Base-by-base conservation (phyloP, 768 basidiomycete genomes). In the Auricularia cornea region DNA sequence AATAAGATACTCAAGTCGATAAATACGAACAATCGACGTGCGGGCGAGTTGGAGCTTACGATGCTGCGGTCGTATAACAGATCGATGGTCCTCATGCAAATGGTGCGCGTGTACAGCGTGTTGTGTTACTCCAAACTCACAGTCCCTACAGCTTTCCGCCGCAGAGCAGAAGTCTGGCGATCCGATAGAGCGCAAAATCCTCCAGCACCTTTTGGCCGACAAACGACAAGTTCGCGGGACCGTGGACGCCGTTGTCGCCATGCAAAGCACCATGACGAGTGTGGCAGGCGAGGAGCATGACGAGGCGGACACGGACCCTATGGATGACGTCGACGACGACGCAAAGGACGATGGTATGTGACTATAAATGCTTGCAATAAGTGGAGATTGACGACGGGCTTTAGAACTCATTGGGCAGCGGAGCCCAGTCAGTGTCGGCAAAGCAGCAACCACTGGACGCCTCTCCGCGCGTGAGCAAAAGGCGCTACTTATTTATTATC, bases 1-100 rank as follows among this genome's bases (percentile, higher is more conserved):
- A 75, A 74, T 33, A 72, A 72, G 61, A 69, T 77, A 2, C 62
- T 78, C 3, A 78, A 78, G 66, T 67, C 68, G 3, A 76, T 72
- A 66, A 72, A 72, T 33, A 75, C 74, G 0, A 72, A 70, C 41
- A 72, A 71, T 48, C 75, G 74, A 48, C 64, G 38, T 3, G 68
- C 71, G 0, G 75, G 74, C 1, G 73, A 75, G 56, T 65, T 77
- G 0, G 73, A 75, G 60, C 66, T 73, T 2, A 72, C 71, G 0
- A 71, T 74, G 72, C 70, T 74, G 66, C 61, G 73, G 2, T 68
- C 69, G 31, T 74, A 70, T 51, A n/a, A 72, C 2, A 26, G 28
- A 10, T 32, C 38, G 23, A 59, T 33, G 23, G 10, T 5, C n/a
- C 28, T 59, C 30, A n/a, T 29, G 38, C 18, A 14, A 3, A 29